phyloP scores from a whole-genome alignment of 257 asterid genomes.

The Oldenlandia corymbosa region DNA sequence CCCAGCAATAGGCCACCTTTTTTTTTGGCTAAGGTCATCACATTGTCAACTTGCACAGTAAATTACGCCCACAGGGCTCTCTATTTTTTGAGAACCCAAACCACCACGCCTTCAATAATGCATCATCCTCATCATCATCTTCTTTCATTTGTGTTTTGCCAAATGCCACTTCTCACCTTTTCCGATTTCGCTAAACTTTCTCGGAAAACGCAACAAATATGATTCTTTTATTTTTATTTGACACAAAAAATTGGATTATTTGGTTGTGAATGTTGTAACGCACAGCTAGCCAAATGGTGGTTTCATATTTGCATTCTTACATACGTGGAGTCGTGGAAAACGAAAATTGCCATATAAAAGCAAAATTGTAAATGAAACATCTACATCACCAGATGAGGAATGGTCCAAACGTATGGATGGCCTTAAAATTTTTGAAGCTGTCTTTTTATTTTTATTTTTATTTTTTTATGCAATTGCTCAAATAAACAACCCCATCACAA shows the following conservation, averaged over 20 bases:
- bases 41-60: conserved; percentile 21
- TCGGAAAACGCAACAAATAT: no score
- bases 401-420: conserved; percentile 31
- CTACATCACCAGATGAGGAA: conserved; percentile 13
- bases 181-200: not conserved
- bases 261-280: no score
- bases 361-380: conserved; percentile 5
- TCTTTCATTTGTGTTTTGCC: conserved; percentile 1
- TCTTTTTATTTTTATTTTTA: not conserved
- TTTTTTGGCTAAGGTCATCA: conserved; percentile 17
- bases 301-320: no score
- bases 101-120: not conserved
- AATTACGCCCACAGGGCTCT: not conserved
- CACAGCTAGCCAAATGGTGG: no score
- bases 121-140: conserved; percentile 14
- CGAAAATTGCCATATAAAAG: not conserved
- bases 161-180: conserved; percentile 26
- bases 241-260: no score
- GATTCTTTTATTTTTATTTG: no score
- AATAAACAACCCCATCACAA: not conserved
- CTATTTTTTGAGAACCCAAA: conserved; percentile 21
- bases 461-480: no score
- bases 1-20: not conserved
- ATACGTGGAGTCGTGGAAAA: no score
- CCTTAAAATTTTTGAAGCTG: conserved; percentile 8